These are phyloP conservation scores for Xerocomus potaroensis DNA, from an alignment of 768 basidiomycete species.

Conservation along the genomic window DNA sequence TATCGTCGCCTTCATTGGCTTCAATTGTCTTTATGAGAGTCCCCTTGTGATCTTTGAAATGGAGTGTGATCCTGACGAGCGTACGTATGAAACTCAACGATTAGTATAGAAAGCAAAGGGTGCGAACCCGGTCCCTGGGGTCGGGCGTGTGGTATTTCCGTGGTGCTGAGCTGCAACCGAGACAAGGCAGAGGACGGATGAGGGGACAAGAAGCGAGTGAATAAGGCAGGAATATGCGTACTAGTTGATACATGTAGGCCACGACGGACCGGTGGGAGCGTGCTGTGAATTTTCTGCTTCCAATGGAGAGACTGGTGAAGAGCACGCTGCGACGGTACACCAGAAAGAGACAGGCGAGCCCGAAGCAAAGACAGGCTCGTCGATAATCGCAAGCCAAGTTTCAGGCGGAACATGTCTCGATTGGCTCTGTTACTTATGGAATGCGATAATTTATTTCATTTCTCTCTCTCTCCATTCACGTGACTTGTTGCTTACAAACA, in stretches of 20 bases:
- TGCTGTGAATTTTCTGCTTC: background rate
- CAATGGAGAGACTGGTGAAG: constrained; percentile 6
- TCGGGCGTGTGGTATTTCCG: constrained; percentile 55
- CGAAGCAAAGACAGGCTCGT: background rate
- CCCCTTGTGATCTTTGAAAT: constrained; percentile 89
- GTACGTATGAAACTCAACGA: background rate
- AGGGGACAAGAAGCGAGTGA: too few relatives aligned
- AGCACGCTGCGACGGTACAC: constrained; percentile 1
- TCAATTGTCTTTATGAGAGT: constrained; percentile 81
- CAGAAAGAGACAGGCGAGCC: background rate
- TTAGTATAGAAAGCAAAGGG: background rate
- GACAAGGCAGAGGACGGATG: background rate
- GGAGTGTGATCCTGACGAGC: constrained; percentile 68
- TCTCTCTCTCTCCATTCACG: too few relatives aligned
- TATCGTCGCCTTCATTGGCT: constrained; percentile 90
- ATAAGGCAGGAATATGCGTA: constrained; percentile 1
- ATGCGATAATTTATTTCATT: too few relatives aligned
- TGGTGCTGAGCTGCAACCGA: constrained; percentile 33
- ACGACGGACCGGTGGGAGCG: constrained; percentile 3
- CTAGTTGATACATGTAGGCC: constrained; percentile 17
- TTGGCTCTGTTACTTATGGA: too few relatives aligned
- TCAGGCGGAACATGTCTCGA: background rate
- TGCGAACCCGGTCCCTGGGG: constrained; percentile 62
- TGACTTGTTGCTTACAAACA: background rate
- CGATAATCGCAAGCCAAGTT: constrained; percentile 8